Evolutionary conservation across 352 stramenopile species (phyloP).

Genomic region (Phytopythium helicoides): DNA sequence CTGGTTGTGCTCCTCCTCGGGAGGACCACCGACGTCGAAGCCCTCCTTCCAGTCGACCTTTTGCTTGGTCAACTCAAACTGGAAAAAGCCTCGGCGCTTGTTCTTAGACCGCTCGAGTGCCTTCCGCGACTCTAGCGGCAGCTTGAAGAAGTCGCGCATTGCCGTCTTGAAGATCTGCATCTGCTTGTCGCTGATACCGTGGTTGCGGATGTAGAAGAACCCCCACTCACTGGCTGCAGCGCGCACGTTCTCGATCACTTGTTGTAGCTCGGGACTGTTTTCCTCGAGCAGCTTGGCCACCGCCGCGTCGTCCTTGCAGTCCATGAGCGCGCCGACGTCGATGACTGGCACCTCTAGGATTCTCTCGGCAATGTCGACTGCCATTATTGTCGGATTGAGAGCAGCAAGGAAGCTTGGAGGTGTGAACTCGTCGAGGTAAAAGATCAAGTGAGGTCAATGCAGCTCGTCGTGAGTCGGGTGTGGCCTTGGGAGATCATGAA

Average conservation of each 20-base stretch:
- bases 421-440: no score
- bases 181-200: conserved; percentile 1
- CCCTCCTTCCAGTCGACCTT: conserved; percentile 7
- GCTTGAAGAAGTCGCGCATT: conserved; percentile 2
- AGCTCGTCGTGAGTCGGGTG: no score
- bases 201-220: conserved; percentile 8
- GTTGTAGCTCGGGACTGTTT: conserved; percentile 11
- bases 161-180: neutral
- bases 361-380: no score
- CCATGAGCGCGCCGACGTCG: conserved; percentile 46
- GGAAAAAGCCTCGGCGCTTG: neutral
- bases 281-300: conserved; percentile 18
- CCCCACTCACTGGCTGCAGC: conserved; percentile 4
- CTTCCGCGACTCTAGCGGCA: neutral
- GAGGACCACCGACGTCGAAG: conserved; percentile 11
- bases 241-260: conserved; percentile 31
- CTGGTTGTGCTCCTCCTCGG: conserved; percentile 85
- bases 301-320: conserved; percentile 24
- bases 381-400: no score
- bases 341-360: conserved; percentile 33
- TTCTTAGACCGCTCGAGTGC: neutral
- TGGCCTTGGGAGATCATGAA: no score
- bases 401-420: no score
- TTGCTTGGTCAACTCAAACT: conserved; percentile 6
- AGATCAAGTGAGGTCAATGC: no score